phyloP scores from a whole-genome alignment of 768 basidiomycete genomes.

The Suillus subaureus region DNA sequence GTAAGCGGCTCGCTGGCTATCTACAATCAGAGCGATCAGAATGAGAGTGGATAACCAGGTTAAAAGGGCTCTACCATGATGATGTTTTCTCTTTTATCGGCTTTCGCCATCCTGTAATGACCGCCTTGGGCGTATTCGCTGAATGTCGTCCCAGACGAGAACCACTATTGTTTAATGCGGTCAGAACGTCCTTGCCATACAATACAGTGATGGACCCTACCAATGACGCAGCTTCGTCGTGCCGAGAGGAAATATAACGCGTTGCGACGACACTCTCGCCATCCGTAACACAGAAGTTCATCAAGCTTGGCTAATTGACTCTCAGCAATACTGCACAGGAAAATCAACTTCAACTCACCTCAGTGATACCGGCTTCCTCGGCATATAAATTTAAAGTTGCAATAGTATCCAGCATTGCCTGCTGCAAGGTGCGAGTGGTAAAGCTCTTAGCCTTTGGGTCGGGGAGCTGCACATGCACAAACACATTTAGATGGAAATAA shows the following conservation, averaged over 20 bases:
- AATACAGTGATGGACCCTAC: conserved; percentile 35
- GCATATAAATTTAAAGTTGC: conserved; percentile 74
- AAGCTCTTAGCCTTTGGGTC: conserved; percentile 79
- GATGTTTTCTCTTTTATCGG: conserved; percentile 94
- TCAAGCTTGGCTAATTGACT: conserved; percentile 67
- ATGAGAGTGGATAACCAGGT: conserved; percentile 15
- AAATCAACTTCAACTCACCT: conserved; percentile 45
- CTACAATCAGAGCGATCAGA: conserved; percentile 33
- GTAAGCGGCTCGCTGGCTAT: conserved; percentile 94
- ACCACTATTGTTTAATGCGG: conserved; percentile 58
- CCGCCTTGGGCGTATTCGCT: conserved; percentile 88
- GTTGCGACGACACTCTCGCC: conserved; percentile 93
- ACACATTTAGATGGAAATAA: not conserved
- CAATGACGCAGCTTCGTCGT: conserved; percentile 91
- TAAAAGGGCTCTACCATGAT: conserved; percentile 63
- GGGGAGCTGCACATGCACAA: conserved; percentile 56
- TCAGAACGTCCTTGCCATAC: conserved; percentile 11
- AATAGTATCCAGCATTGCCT: conserved; percentile 91
- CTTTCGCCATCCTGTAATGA: conserved; percentile 93
- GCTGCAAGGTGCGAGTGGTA: conserved; percentile 66
- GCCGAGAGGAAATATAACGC: conserved; percentile 89
- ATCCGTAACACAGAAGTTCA: conserved; percentile 98
- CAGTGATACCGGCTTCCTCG: conserved; percentile 70
- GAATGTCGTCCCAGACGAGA: conserved; percentile 93
- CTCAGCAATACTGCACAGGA: not conserved